These are phyloP conservation scores for Thymus quinquecostatus DNA, from an alignment of 257 asterid genomes.

Conservation along the genomic window DNA sequence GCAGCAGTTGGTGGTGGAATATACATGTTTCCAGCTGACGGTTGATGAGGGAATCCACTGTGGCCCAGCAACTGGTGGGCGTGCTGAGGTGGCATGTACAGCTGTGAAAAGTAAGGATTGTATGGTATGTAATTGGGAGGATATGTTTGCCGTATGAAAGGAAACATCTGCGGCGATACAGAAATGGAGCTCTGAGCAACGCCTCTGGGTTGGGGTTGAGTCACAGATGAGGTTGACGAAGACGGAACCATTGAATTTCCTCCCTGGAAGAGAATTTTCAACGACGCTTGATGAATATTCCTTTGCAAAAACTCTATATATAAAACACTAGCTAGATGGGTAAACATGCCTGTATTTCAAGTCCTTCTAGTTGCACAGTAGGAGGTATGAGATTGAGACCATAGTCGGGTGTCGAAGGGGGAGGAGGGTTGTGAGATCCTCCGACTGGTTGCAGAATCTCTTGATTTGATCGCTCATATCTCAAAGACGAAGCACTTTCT, in stretches of 20 bases:
- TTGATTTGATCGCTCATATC: constrained; percentile 45
- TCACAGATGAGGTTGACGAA: constrained; percentile 39
- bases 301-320: not conserved
- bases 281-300: not conserved
- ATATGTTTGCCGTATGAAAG: constrained; percentile 57
- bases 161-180: constrained; percentile 49
- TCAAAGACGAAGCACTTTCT: constrained; percentile 34
- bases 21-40: constrained; percentile 47
- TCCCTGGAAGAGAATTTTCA: constrained; percentile 36
- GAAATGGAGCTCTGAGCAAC: constrained; percentile 47
- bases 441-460: constrained; percentile 39
- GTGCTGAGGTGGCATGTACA: constrained; percentile 55
- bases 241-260: constrained; percentile 45
- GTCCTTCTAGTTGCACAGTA: constrained; percentile 46
- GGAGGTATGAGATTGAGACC: constrained; percentile 49
- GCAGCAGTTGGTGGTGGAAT: constrained; percentile 37
- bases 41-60: constrained; percentile 57
- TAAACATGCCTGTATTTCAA: constrained; percentile 44
- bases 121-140: constrained; percentile 56
- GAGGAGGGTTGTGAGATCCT: constrained; percentile 41
- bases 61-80: constrained; percentile 56
- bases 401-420: constrained; percentile 42
- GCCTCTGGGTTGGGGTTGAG: constrained; percentile 53
- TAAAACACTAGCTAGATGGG: not conserved
- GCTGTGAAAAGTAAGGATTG: constrained; percentile 57